phyloP scores from a whole-genome alignment of 495 filamentous ascomycete species.

The Thermothielavioides terrestris region DNA sequence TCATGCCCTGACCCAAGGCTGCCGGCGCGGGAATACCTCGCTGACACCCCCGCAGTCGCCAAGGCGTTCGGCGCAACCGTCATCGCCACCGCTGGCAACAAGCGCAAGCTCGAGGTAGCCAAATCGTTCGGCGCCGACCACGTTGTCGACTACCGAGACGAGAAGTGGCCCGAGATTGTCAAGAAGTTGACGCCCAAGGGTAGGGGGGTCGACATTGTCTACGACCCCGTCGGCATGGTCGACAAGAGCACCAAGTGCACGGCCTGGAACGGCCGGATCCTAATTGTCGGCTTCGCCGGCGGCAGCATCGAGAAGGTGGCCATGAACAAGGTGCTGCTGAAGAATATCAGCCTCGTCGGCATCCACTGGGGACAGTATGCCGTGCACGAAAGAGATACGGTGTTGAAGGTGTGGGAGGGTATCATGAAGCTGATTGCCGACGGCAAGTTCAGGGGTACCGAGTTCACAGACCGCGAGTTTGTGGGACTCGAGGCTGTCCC shows the following conservation, averaged over 20 bases:
- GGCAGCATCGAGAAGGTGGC: slow-evolving; percentile 86
- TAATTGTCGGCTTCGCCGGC: slow-evolving; percentile 86
- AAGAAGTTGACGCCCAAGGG: slow-evolving; percentile 63
- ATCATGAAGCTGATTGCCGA: slow-evolving; percentile 66
- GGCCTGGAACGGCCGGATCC: slow-evolving; percentile 79
- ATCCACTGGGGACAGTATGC: slow-evolving; percentile 88
- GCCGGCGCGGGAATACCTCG: background rate
- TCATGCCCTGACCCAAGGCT: background rate
- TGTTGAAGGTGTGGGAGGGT: slow-evolving; percentile 69
- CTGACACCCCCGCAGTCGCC: slow-evolving; percentile 44
- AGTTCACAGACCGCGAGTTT: slow-evolving; percentile 73
- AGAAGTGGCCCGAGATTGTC: slow-evolving; percentile 68
- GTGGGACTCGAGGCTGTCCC: slow-evolving; percentile 73
- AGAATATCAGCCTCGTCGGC: slow-evolving; percentile 87
- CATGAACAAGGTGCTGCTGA: slow-evolving; percentile 83
- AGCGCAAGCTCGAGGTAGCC: slow-evolving; percentile 71
- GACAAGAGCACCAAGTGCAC: slow-evolving; percentile 77
- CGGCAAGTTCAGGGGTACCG: slow-evolving; percentile 74
- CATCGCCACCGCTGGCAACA: slow-evolving; percentile 75
- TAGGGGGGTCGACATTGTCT: slow-evolving; percentile 79
- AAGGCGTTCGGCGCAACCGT: slow-evolving; percentile 87
- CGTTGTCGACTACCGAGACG: slow-evolving; percentile 62
- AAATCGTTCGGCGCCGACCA: slow-evolving; percentile 75
- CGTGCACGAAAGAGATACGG: slow-evolving; percentile 59
- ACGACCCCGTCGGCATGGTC: slow-evolving; percentile 83